Base-by-base conservation (phyloP, 345 rosid species). In the thale cress (Arabidopsis thaliana) region DNA sequence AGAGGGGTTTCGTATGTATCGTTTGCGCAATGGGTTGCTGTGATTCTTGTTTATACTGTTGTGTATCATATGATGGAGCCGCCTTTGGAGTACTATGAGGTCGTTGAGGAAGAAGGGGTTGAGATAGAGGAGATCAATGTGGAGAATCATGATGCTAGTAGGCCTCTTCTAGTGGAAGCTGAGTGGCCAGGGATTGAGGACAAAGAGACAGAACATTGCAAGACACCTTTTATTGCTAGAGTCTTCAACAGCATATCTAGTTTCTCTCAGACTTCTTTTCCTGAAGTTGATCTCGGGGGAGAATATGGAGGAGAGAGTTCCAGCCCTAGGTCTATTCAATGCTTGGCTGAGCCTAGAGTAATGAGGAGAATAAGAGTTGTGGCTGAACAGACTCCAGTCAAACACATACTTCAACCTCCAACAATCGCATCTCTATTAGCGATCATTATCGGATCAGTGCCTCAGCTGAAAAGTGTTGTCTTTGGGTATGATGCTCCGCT, bases 31-130 rank as follows among this genome's bases (percentile, higher is more conserved):
- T 90, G 97, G 97, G 93, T 95, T 10, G 88, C 99, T 22, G 97
- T 92, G 62, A 92, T 95, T 78, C 93, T 95, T 68, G 97, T 92
- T n/a, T 90, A 95, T 71, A 90, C 97, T n/a, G 84, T 92, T 67
- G 99, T 92, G 65, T 90, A 95, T 84, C 97, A 92, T 78, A 95
- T 90, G 97, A 95, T 90, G 99, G 97, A 92, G 77, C 97, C 97
- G 36, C 93, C 99, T 5, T 10, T 90, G 88, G 82, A 85, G 84
- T 91, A 81, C 30, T 93, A 93, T 55, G 97, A 93, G 80, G 67
- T 93, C 69, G 91, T 91, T 69, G 93, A 86, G 51, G 96, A 87
- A 76, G 88, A 69, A 7, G 80, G 86, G 13, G 36, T 45, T 49
- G 91, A 82, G 72, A 85, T 86, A 40, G 88, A 79, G 80, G 93